Base-by-base conservation (phyloP, 2,329 filamentous ascomycete species). In the Mycocentrospora acerina region DNA sequence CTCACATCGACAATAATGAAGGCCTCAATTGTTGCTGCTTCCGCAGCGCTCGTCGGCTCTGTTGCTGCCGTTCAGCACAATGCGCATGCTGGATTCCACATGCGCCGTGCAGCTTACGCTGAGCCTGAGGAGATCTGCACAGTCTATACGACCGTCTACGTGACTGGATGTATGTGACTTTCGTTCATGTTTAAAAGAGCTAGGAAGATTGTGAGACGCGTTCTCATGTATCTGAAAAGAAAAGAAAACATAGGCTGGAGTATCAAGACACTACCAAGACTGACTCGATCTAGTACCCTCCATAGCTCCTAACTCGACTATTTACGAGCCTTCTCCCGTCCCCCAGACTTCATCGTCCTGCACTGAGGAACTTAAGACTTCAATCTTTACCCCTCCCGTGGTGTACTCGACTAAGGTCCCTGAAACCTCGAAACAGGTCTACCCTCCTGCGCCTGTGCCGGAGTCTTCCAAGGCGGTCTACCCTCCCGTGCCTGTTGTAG, bases 11-110 rank as follows among this genome's bases (percentile, higher is more conserved):
- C 55, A 73, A 85, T 64, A 28, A 93, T 93, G 88, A 93, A 87
- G 85, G 82, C 77, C 62, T 76, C 77, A 62, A 67, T 86, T 62
- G 69, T 87, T 56, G 78, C 81, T 59, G 79, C 83, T 68, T 81
- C 83, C 51, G 74, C 72, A 46, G 75, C 73, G 32, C 65, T 76
- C 49, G 71, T 72, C 55, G 71, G 73, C 38, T 68, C 76, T 72
- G 69, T 72, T 73, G 69, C 74, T 72, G 69, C 75, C 73, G 67
- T 73, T 46, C 72, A 83, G 58, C 82, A 88, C 72, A 77, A 83
- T 52, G 82, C 82, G 58, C 82, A 86, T 69, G 69, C 69, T 43
- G 72, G 75, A 34, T 75, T 83, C 63, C 80, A 83, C 62, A 63
- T 62, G 31, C 72, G 63, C 76, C 76, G 74, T 73, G 71, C 61